Evolutionary conservation across 2,329 filamentous ascomycete species (phyloP), one percentile per base, ranked within the genome.

Genomic region (Fusarium verticillioides): DNA sequence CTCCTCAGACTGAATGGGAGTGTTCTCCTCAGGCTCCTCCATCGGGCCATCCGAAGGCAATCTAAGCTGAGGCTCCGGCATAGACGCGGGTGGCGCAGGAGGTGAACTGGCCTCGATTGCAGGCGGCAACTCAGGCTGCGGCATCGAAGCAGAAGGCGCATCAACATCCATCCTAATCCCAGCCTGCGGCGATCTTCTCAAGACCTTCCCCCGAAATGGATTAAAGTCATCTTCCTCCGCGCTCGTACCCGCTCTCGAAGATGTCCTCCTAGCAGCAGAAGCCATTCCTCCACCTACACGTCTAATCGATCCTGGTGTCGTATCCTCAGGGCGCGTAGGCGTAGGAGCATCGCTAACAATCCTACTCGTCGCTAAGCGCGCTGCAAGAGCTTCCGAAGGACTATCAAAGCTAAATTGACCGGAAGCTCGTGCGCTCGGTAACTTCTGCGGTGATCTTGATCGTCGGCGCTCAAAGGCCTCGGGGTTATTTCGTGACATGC

Each of bases 401-500:
- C 77, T 80, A 49, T 77, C 77, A 42, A 71, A 70, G 8, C 68
- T 64, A n/a, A 32, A 67, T n/a, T 58, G 68, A 11, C 66, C 34
- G 2, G 62, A 60, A n/a, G 49, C 10, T 44, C 59, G 52, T 26
- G 66, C 68, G 10, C 65, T 50, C 3, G 63, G 66, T 68, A 79
- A 74, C 67, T 82, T 81, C 69, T 81, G 66, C 46, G 82, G 77
- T 75, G 83, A 75, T 75, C 82, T 78, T 63, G 83, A 82, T 75
- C 83, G 75, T 77, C 83, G 79, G 71, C 86, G 84, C 63, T 85
- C 82, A 39, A 91, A 81, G 11, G 91, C 83, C 16, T 90, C 86
- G 1, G 90, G 89, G 69, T 92, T 88, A 53, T 88, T 87, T 71
- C 88, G 87, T 64, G 90, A 85, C 19, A 92, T 81, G 75, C 90